Evolutionary conservation across 2,329 filamentous ascomycete genomes (phyloP).

Genomic region (Huntiella bhutanensis): DNA sequence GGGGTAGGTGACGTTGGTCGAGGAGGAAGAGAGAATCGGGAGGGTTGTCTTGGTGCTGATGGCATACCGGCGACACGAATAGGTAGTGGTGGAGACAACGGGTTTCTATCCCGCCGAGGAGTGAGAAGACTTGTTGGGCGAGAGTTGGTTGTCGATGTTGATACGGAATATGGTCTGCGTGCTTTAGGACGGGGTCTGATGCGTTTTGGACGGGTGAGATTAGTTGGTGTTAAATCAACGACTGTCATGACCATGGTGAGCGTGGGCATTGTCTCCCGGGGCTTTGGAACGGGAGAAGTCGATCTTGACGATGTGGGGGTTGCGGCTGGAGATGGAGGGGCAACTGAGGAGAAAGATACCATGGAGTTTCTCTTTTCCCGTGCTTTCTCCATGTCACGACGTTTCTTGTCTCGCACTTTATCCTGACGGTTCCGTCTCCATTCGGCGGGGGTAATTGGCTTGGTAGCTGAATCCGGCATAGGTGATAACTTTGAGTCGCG

Average conservation of each 20-base stretch:
- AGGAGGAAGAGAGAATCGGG: constrained; percentile 21
- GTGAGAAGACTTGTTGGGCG: too few species aligned
- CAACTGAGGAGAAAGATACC: not conserved
- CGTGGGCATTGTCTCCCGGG: constrained; percentile 10
- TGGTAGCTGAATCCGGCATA: not conserved
- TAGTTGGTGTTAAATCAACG: constrained; percentile 19
- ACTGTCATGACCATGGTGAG: constrained; percentile 24
- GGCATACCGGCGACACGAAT: not conserved
- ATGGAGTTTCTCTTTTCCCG: constrained; percentile 14
- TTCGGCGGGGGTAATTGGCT: constrained; percentile 5
- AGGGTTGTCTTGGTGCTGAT: constrained; percentile 20
- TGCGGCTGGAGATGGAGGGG: not conserved
- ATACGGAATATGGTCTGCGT: too few species aligned
- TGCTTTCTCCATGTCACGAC: constrained; percentile 22
- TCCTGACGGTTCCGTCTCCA: constrained; percentile 14
- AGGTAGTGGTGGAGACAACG: too few species aligned
- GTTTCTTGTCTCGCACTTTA: constrained; percentile 22
- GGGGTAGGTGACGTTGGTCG: constrained; percentile 8
- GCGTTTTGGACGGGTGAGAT: not conserved
- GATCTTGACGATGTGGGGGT: too few species aligned
- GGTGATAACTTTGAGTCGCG: constrained; percentile 6
- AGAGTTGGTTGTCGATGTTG: too few species aligned
- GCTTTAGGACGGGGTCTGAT: not conserved
- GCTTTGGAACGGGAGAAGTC: too few species aligned
- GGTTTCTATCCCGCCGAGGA: too few species aligned